These are phyloP conservation scores for Croton setiger DNA, from an alignment of 441 rosid genomes.

Conservation along the genomic window DNA sequence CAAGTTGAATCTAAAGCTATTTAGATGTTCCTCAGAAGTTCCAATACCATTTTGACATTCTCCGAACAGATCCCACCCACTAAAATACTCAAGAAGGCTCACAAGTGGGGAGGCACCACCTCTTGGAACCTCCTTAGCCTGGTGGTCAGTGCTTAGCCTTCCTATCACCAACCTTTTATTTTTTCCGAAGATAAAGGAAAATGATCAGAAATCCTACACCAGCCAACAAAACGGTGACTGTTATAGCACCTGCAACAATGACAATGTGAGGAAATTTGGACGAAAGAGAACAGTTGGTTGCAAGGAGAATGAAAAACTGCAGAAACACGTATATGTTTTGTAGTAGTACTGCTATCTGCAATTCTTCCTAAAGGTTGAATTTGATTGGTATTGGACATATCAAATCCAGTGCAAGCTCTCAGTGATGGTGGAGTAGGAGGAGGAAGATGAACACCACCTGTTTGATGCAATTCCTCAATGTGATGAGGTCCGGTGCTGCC, in stretches of 20 bases:
- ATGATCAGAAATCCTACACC: conserved; percentile 41
- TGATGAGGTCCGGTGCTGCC: too few relatives aligned
- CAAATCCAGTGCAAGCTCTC: conserved; percentile 53
- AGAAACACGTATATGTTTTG: conserved; percentile 27
- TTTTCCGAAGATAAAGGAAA: conserved; percentile 48
- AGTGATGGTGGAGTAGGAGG: conserved; percentile 23
- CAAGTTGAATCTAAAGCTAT: conserved; percentile 55
- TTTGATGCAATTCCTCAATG: too few relatives aligned
- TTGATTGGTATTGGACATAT: conserved; percentile 30
- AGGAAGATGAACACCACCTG: too few relatives aligned
- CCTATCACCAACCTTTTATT: conserved; percentile 71
- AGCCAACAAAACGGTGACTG: conserved; percentile 34
- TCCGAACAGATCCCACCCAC: conserved; percentile 73
- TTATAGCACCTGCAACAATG: conserved; percentile 48
- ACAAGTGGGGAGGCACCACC: conserved; percentile 68
- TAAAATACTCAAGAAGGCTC: conserved; percentile 55
- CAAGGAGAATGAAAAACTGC: conserved; percentile 36
- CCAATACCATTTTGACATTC: conserved; percentile 45
- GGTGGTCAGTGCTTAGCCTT: conserved; percentile 50
- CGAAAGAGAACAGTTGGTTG: conserved; percentile 45
- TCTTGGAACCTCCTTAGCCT: conserved; percentile 44
- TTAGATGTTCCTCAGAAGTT: conserved; percentile 42
- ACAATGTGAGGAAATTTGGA: conserved; percentile 56
- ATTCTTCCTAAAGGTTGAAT: conserved; percentile 32
- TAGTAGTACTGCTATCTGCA: conserved; percentile 21